A percentile compares a stretch with the other conserved stretches of the same genome.
Evolutionary conservation across 306 rosid species (phyloP).

Genomic region (Lagenaria siceraria): DNA sequence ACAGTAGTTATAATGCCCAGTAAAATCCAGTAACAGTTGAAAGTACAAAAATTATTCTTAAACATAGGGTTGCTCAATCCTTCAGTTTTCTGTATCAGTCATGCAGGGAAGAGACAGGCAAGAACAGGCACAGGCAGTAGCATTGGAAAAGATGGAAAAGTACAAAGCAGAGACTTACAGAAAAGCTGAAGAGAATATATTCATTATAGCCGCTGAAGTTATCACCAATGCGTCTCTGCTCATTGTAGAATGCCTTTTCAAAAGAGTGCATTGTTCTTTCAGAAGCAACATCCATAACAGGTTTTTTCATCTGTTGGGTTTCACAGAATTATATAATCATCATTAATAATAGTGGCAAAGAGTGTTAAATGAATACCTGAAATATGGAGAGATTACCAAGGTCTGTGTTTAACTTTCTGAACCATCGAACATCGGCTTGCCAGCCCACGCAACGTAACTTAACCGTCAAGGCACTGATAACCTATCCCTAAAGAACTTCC

Average conservation of each 20-base stretch:
- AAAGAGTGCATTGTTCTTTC: too few relatives aligned
- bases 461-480: background rate
- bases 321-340: background rate
- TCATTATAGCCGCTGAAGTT: background rate
- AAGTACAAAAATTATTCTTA: constrained; percentile 1
- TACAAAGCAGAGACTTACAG: background rate
- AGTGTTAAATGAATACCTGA: background rate
- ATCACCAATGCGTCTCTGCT: background rate
- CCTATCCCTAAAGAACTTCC: background rate
- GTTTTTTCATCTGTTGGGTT: background rate
- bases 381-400: background rate
- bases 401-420: too few relatives aligned
- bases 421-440: too few relatives aligned
- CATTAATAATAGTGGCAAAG: background rate
- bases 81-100: background rate
- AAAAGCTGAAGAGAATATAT: constrained; percentile 7
- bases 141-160: constrained; percentile 9
- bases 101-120: background rate
- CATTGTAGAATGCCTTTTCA: too few relatives aligned
- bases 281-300: too few relatives aligned
- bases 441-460: background rate
- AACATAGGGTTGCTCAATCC: background rate
- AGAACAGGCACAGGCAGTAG: background rate
- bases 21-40: background rate
- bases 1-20: background rate